Base-by-base conservation (phyloP, 2,329 filamentous ascomycete species). In the Trichoderma sp. region DNA sequence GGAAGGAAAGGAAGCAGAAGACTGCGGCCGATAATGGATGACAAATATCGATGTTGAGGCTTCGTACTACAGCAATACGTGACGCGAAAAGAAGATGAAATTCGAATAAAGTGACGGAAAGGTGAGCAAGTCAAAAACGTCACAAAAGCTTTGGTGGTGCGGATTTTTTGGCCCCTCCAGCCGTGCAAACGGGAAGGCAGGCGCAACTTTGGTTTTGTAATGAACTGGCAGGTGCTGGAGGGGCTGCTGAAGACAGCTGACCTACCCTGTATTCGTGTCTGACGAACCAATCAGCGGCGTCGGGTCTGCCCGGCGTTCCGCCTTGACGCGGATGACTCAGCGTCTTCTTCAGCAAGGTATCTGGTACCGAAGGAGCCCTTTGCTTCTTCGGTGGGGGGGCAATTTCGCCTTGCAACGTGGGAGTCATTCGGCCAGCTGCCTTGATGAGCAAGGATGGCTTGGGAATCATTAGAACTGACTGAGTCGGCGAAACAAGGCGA, bases 131-230 rank as follows among this genome's bases (percentile, higher is more conserved):
- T 7, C 21, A 30, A 17, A 43, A 44, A 15, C 7, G n/a, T 54
- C 34, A 21, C 39, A 45, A 34, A 50, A 19, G 34, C 12, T 48
- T 59, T 17, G 26, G 30, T 17, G 26, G 30, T 55, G 48, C 41
- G 60, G 45, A 47, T 55, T 63, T 63, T 63, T 26, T 12, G 41
- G 50, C 60, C 60, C 60, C 60, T 63, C 60, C 50, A 63, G 50
- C 47, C 26, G 50, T 62, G 47, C 59, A 61, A 61, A 62, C 50
- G 60, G 34, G 4, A 39, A 55, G 60, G 50, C 50, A 55, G 19
- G 60, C 50, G 34, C 60, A 59, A 48, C 7, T 24, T 24, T 45
- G 44, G 56, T 39, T 39, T 39, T 39, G 34, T 39, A 39, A 39
- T 39, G 34, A 39, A 39, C 10, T 39, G 34, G 34, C 34, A 44